phyloP scores from a whole-genome alignment of 164 flowering plant genomes.

The Aristolochia fimbriata region DNA sequence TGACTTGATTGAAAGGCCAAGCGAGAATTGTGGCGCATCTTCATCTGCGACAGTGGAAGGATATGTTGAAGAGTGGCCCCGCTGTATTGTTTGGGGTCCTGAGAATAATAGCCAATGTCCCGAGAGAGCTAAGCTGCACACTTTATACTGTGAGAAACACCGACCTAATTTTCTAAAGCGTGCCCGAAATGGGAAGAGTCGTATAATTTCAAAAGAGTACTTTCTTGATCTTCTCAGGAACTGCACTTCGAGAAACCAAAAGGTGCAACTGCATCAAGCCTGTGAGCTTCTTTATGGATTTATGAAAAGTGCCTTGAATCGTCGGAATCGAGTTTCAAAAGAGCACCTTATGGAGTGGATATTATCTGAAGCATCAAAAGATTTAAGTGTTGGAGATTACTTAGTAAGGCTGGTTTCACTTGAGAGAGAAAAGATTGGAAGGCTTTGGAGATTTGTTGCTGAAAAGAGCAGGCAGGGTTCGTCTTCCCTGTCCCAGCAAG shows the following conservation, averaged over 20 bases:
- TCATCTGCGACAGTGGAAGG: slow-evolving; percentile 12
- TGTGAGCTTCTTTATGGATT: slow-evolving; percentile 79
- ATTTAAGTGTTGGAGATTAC: slow-evolving; percentile 39
- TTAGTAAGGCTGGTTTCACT: slow-evolving; percentile 52
- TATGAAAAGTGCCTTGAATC: slow-evolving; percentile 56
- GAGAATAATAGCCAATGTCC: slow-evolving; percentile 33
- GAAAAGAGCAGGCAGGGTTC: slow-evolving; percentile 19
- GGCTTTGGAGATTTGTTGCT: slow-evolving; percentile 59
- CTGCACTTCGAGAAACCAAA: slow-evolving; percentile 51
- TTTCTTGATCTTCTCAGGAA: slow-evolving; percentile 55
- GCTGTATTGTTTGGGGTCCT: slow-evolving; percentile 51
- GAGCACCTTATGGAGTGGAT: slow-evolving; percentile 84
- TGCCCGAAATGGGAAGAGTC: slow-evolving; percentile 84
- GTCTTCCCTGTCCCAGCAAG: slow-evolving; percentile 15
- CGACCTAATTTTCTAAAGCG: slow-evolving; percentile 94
- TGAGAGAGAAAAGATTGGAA: slow-evolving; percentile 66
- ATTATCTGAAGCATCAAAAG: slow-evolving; percentile 78
- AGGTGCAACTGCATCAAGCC: slow-evolving; percentile 64
- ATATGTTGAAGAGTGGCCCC: slow-evolving; percentile 15
- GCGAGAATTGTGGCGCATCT: slow-evolving; percentile 22
- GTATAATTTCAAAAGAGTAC: slow-evolving; percentile 78
- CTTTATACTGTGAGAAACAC: slow-evolving; percentile 82
- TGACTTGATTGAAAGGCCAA: slow-evolving; percentile 19
- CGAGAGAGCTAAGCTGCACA: slow-evolving; percentile 56
- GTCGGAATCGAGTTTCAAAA: slow-evolving; percentile 65